Conservation (phyloP, 164 flowering plant genomes). For the Cinnamomum micranthum region DNA sequence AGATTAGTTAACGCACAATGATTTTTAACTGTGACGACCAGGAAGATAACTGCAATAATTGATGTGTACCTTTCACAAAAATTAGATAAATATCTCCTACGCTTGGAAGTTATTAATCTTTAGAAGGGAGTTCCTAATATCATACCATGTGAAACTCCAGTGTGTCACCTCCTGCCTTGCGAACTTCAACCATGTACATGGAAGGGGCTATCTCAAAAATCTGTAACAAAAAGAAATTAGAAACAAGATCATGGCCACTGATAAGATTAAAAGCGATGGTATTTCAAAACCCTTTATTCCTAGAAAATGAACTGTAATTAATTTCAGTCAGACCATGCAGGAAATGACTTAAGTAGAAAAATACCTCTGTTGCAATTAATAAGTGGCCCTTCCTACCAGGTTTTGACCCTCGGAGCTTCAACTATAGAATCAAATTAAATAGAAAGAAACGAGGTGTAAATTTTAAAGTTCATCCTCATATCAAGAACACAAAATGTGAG, state of each 20-base stretch:
- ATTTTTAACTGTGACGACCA: background rate
- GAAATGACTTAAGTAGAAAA: background rate
- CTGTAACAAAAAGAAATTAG: slow-evolving; percentile 28
- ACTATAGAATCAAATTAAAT: slow-evolving; percentile 31
- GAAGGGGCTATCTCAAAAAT: slow-evolving; percentile 96
- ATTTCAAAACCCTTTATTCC: background rate
- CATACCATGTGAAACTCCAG: slow-evolving; percentile 95
- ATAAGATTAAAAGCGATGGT: background rate
- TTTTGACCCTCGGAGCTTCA: slow-evolving; percentile 88
- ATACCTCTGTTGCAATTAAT: slow-evolving; percentile 90
- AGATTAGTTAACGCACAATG: background rate
- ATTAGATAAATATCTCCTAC: background rate
- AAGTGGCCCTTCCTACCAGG: slow-evolving; percentile 93
- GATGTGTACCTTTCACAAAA: background rate
- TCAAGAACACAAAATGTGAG: background rate
- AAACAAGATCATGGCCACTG: background rate
- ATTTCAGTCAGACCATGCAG: background rate
- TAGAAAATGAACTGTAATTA: background rate
- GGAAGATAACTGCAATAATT: background rate
- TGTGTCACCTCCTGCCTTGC: slow-evolving; percentile 93
- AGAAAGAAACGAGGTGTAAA: background rate
- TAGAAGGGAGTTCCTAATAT: background rate
- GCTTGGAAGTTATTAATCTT: background rate
- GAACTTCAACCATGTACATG: slow-evolving; percentile 92
- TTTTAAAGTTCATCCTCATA: background rate